These are phyloP conservation scores for Coemansia sp. DNA, from an alignment of 192 early-diverging fungal species.

Conservation along the genomic window DNA sequence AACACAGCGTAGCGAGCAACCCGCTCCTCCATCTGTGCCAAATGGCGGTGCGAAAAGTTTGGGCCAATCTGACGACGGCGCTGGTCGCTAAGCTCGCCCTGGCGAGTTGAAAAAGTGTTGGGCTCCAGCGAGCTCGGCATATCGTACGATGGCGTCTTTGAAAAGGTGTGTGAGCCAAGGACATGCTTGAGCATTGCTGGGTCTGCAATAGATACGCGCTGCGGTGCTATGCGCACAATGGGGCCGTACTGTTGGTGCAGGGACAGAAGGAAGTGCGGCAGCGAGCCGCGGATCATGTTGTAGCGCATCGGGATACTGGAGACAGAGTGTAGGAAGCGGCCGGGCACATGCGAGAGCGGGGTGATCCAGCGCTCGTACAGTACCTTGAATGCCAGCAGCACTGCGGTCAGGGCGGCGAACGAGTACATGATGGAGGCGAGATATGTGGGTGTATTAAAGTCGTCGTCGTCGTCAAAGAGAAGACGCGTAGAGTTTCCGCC, in stretches of 20 bases:
- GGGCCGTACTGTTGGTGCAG: slow-evolving; percentile 32
- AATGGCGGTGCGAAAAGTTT: slow-evolving; percentile 35
- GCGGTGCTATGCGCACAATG: slow-evolving; percentile 38
- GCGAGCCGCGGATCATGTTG: slow-evolving; percentile 41
- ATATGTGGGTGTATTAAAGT: slow-evolving; percentile 23
- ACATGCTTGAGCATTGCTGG: slow-evolving; percentile 22
- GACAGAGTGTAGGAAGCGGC: slow-evolving; percentile 23
- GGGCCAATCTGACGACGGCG: slow-evolving; percentile 38
- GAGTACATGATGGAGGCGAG: slow-evolving; percentile 39
- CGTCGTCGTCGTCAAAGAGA: slow-evolving; percentile 44
- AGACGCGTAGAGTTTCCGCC: slow-evolving; percentile 47
- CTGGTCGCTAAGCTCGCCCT: slow-evolving; percentile 27
- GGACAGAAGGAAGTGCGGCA: slow-evolving; percentile 21
- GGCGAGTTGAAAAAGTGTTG: slow-evolving; percentile 41
- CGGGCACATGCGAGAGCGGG: slow-evolving; percentile 32
- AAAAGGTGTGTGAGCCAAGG: slow-evolving; percentile 25
- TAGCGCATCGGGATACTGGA: slow-evolving; percentile 44
- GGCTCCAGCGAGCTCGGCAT: slow-evolving; percentile 20
- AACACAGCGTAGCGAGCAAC: slow-evolving; percentile 19
- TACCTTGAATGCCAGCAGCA: slow-evolving; percentile 35
- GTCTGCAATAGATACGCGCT: slow-evolving; percentile 39
- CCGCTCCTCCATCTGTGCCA: slow-evolving; percentile 24
- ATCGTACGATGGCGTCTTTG: slow-evolving; percentile 36
- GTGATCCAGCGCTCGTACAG: slow-evolving; percentile 52
- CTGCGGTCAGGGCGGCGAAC: slow-evolving; percentile 8